Base-by-base conservation (phyloP, 225 moss, liverwort and hornwort species). In the Takakia lepidozioides region DNA sequence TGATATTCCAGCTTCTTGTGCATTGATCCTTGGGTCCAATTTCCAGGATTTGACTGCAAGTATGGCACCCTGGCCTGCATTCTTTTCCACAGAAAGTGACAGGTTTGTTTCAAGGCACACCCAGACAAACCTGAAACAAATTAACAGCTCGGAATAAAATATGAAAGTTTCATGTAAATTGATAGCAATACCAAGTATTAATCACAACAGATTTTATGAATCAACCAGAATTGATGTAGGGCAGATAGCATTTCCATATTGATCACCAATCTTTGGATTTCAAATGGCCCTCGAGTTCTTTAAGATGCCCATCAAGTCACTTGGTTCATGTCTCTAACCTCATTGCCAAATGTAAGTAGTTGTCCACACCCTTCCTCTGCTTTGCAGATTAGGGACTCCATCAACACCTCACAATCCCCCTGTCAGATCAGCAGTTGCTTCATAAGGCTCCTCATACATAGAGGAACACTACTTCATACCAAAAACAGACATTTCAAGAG, bases 301-400 rank as follows among this genome's bases (percentile, higher is more conserved):
- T n/a, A n/a, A n/a, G n/a, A n/a, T n/a, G n/a, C n/a, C n/a, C 8
- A 51, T n/a, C 34, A 35, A 0, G 15, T 51, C 3, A 51, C n/a
- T n/a, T n/a, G n/a, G 18, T 29, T 5, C 8, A 26, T 51, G 32
- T 38, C 39, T 24, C 48, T 54, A 39, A 89, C 93, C 89, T 98
- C 87, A 54, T 48, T 64, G 53, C 66, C 70, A 61, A 87, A 81
- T 10, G 85, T 91, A 19, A 98, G 83, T 34, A 98, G 62, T 29
- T 64, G 82, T 61, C 78, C 69, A 53, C 87, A 98, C 29, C 68
- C 70, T 58, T 81, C 78, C 30, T 83, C 76, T 51, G 83, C 64
- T 64, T 73, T 78, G 69, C 98, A 87, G 29, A 98, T 91, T 39
- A 98, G 60, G 49, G 98, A 91, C 56, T 85, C 60, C 81, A 76